A percentile compares a stretch with the other conserved stretches of the same genome.
Conservation (phyloP, 1,284 basidiomycete species). For the Fomitopsis schrenkii region DNA sequence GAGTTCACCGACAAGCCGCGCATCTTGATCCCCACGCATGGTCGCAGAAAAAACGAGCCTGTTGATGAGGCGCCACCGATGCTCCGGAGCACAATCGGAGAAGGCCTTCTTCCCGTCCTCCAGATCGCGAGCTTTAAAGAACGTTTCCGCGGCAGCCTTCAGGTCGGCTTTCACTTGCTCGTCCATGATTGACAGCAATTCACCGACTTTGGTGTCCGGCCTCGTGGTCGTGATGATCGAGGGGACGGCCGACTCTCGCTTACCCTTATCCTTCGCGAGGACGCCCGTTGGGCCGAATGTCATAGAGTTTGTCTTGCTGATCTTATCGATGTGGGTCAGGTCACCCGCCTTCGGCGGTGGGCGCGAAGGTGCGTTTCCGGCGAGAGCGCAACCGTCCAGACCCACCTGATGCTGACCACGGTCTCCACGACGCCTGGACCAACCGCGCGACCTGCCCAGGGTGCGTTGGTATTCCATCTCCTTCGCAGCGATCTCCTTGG, state of each 20-base stretch:
- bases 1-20: conserved; percentile 69
- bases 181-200: conserved; percentile 53
- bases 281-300: conserved; percentile 78
- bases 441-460: conserved; percentile 65
- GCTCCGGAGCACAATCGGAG: conserved; percentile 56
- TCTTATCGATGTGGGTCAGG: conserved; percentile 84
- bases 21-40: conserved; percentile 81
- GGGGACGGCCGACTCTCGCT: conserved; percentile 47
- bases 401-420: conserved; percentile 53
- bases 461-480: conserved; percentile 43
- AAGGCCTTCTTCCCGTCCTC: conserved; percentile 84
- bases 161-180: conserved; percentile 77
- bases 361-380: conserved; percentile 47
- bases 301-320: conserved; percentile 58
- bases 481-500: conserved; percentile 79
- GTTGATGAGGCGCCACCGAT: conserved; percentile 68
- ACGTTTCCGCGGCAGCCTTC: conserved; percentile 73
- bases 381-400: conserved; percentile 85
- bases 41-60: conserved; percentile 65
- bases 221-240: too few species aligned
- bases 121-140: conserved; percentile 73
- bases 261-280: conserved; percentile 53
- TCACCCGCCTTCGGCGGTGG: conserved; percentile 80
- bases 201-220: too few species aligned
- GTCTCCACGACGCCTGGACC: conserved; percentile 84